Evolutionary conservation across 345 rosid species (phyloP).

Genomic region (Arabidopsis arenosa): DNA sequence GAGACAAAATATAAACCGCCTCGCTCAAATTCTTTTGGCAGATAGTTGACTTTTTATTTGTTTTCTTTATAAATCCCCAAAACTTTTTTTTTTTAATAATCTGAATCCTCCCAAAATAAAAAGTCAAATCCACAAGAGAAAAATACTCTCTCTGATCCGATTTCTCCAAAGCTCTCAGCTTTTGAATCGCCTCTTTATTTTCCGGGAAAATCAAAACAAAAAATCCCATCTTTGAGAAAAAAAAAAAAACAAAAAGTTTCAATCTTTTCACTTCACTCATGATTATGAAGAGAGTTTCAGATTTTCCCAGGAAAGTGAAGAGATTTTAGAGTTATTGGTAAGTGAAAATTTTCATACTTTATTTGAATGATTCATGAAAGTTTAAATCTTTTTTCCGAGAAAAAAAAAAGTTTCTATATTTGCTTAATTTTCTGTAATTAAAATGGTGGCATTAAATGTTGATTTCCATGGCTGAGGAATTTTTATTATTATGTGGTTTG

Average conservation of each 20-base stretch:
- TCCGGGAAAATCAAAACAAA: conserved; percentile 18
- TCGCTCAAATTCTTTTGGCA: conserved; percentile 35
- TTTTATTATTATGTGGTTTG: conserved; percentile 36
- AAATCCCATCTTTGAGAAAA: conserved; percentile 11
- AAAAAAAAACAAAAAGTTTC: conserved; percentile 7
- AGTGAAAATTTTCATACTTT: conserved; percentile 1
- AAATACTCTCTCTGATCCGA: conserved; percentile 43
- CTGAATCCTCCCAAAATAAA: conserved; percentile 23
- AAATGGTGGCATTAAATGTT: conserved; percentile 33
- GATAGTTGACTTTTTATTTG: conserved; percentile 50
- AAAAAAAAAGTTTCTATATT: conserved; percentile 17
- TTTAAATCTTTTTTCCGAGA: neutral
- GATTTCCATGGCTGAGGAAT: conserved; percentile 37
- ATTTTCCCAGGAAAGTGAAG: conserved; percentile 36
- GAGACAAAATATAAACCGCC: conserved; percentile 43
- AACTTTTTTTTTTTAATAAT: neutral
- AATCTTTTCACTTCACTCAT: conserved; percentile 27
- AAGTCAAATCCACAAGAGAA: conserved; percentile 44
- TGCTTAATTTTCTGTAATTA: conserved; percentile 8
- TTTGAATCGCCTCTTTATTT: conserved; percentile 26
- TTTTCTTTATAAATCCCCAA: conserved; percentile 14
- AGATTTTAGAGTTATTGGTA: conserved; percentile 31
- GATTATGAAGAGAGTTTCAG: conserved; percentile 23
- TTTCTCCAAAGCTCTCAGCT: conserved; percentile 41
- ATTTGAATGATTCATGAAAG: conserved; percentile 3